phyloP scores from a whole-genome alignment of 1,284 basidiomycete species.

The Puccinia horiana region DNA sequence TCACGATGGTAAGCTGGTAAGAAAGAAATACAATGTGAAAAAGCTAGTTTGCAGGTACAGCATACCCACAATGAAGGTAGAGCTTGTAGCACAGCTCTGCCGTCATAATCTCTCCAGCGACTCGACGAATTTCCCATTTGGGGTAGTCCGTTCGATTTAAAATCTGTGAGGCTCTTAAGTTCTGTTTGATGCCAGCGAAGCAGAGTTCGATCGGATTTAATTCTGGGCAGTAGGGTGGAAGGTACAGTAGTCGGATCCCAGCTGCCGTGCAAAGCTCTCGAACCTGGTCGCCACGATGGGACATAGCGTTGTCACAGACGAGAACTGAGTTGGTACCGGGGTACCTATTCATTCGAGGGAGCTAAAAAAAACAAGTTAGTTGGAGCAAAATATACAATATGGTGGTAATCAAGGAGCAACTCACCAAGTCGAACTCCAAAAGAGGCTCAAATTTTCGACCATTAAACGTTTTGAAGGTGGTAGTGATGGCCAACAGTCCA shows the following conservation, averaged over 20 bases:
- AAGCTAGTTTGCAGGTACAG: not conserved
- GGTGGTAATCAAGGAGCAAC: no score
- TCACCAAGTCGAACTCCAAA: no score
- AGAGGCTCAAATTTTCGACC: slow-evolving; percentile 7
- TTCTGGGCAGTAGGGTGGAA: slow-evolving; percentile 3
- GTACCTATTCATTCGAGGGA: no score
- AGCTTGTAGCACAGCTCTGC: no score
- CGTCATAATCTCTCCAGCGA: no score
- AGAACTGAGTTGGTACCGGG: no score
- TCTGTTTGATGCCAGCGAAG: slow-evolving; percentile 5
- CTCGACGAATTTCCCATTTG: not conserved
- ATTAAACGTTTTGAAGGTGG: not conserved
- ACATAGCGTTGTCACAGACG: not conserved
- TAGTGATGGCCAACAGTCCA: not conserved
- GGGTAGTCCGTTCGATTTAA: not conserved
- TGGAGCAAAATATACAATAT: no score
- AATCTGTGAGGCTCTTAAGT: not conserved
- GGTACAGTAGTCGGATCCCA: slow-evolving; percentile 18
- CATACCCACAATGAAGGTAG: slow-evolving; percentile 8
- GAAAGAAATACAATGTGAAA: not conserved
- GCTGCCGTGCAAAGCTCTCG: not conserved
- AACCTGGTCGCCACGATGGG: not conserved
- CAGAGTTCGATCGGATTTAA: no score
- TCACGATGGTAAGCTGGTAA: not conserved
- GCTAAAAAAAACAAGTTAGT: not conserved